Base-by-base conservation (phyloP, 495 filamentous ascomycete genomes). In the Aspergillus steynii region DNA sequence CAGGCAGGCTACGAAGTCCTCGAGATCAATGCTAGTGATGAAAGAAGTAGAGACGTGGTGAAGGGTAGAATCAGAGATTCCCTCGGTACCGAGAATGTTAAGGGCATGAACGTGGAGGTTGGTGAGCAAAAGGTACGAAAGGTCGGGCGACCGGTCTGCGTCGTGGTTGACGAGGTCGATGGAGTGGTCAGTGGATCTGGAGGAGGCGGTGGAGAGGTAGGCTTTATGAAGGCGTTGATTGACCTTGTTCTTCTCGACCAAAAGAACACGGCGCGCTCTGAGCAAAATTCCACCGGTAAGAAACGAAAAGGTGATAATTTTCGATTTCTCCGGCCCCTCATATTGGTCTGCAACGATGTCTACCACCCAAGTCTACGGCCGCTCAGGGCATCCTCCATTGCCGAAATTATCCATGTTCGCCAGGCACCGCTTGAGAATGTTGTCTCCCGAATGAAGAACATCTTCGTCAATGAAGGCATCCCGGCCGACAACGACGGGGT, bases 341-440 rank as follows among this genome's bases (percentile, higher is more conserved):
- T 99, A 60, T 75, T 97, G 29, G 92, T 99, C 60, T 99, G 95
- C 81, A 99, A 99, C 61, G 95, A 99, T 74, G 84, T 97, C n/a
- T 99, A 99, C 71, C 91, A 96, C 66, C 85, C 95, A 27, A 90
- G 92, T 57, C 82, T 99, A 29, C 85, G 91, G 10, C 91, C 90
- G 25, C 82, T 99, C 20, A 85, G 95, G 29, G 87, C 90, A 56
- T 91, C 91, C 0, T 85, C 82, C 20, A 76, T 90, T 37, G 95
- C 94, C 2, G 95, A 99, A 72, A 85, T 96, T 34, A 89, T 99
- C n/a, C 90, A 95, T 72, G 87, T 96, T 50, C 88, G 94, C 51
- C 93, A 93, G 61, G 92, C 95, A 0, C 87, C 92, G 5, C 73
- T 97, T 9, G 92, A 93, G 60, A 90, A 91, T 61, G 90, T 97